Conservation (phyloP, 176 grass and related monocot species). For the Phoenix roebelenii region DNA sequence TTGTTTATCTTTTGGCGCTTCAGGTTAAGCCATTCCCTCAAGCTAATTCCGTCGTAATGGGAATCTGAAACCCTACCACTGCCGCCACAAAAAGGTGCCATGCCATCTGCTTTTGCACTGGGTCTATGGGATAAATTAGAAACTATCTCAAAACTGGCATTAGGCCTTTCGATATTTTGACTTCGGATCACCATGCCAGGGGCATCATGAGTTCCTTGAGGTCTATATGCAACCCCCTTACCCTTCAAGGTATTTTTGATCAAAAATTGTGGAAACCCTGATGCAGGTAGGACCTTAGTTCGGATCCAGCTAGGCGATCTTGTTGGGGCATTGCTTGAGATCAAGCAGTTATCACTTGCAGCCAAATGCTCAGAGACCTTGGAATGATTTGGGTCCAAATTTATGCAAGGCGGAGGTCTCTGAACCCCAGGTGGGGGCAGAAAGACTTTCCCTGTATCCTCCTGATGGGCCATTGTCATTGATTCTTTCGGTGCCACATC, state of each 20-base stretch:
- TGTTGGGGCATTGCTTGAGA: slow-evolving; percentile 30
- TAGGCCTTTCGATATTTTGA: slow-evolving; percentile 34
- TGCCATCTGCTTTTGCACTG: slow-evolving; percentile 24
- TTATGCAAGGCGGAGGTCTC: slow-evolving; percentile 13
- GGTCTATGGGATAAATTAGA: slow-evolving; percentile 22
- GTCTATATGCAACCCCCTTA: slow-evolving; percentile 36
- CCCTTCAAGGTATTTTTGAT: slow-evolving; percentile 57
- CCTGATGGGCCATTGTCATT: background rate
- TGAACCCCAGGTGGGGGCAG: slow-evolving; percentile 28
- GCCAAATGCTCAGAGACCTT: slow-evolving; percentile 14
- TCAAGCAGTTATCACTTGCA: slow-evolving; percentile 26
- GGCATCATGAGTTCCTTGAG: slow-evolving; percentile 11
- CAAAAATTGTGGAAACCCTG: slow-evolving; percentile 31
- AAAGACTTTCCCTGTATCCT: slow-evolving; percentile 30
- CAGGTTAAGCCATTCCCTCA: slow-evolving; percentile 70
- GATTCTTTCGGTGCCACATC: slow-evolving; percentile 24
- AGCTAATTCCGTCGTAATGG: slow-evolving; percentile 32
- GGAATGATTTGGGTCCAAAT: slow-evolving; percentile 7
- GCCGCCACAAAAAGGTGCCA: slow-evolving; percentile 19
- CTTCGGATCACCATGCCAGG: slow-evolving; percentile 24
- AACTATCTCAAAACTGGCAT: slow-evolving; percentile 36
- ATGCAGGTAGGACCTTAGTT: slow-evolving; percentile 26
- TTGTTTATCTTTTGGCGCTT: slow-evolving; percentile 42
- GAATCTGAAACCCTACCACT: slow-evolving; percentile 5
- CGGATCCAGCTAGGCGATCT: slow-evolving; percentile 41